These are phyloP conservation scores for Fusarium pseudograminearum DNA, from an alignment of 2,329 filamentous ascomycete genomes.

Conservation along the genomic window DNA sequence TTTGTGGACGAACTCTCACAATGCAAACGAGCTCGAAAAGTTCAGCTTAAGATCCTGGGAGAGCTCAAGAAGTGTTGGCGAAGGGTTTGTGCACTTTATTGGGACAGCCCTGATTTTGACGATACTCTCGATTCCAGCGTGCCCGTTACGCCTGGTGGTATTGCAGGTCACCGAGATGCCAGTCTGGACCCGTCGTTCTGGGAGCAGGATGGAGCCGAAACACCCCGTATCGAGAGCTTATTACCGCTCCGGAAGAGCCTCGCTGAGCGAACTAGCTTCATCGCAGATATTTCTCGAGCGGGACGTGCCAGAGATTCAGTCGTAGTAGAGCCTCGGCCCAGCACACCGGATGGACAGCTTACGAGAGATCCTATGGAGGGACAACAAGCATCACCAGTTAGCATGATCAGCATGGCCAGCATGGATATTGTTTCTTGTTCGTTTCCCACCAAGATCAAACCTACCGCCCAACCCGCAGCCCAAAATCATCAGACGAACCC, in stretches of 20 bases:
- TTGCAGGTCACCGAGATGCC: slow-evolving; percentile 70
- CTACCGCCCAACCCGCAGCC: slow-evolving; percentile 48
- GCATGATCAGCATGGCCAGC: slow-evolving; percentile 69
- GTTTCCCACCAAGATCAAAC: slow-evolving; percentile 66
- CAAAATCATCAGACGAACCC: slow-evolving; percentile 54
- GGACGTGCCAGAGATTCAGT: slow-evolving; percentile 62
- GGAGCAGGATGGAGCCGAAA: slow-evolving; percentile 59
- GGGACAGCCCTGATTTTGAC: slow-evolving; percentile 80
- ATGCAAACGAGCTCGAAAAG: slow-evolving; percentile 60
- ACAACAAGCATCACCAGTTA: slow-evolving; percentile 62
- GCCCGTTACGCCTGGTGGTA: slow-evolving; percentile 81
- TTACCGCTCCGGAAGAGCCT: slow-evolving; percentile 48
- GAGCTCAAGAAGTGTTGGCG: slow-evolving; percentile 99
- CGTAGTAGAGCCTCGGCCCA: slow-evolving; percentile 58
- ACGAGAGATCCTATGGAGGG: slow-evolving; percentile 36
- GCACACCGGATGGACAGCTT: slow-evolving; percentile 59
- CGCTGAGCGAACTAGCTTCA: slow-evolving; percentile 55
- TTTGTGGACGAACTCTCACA: slow-evolving; percentile 68
- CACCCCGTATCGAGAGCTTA: slow-evolving; percentile 60
- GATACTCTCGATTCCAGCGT: slow-evolving; percentile 71
- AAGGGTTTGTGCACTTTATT: slow-evolving; percentile 88
- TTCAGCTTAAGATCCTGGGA: slow-evolving; percentile 84
- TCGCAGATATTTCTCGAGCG: slow-evolving; percentile 60
- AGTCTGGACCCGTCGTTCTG: slow-evolving; percentile 67
- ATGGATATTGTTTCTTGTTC: slow-evolving; percentile 73